Conservation (phyloP, 2,329 filamentous ascomycete species). For the Aspergillus vadensis region DNA sequence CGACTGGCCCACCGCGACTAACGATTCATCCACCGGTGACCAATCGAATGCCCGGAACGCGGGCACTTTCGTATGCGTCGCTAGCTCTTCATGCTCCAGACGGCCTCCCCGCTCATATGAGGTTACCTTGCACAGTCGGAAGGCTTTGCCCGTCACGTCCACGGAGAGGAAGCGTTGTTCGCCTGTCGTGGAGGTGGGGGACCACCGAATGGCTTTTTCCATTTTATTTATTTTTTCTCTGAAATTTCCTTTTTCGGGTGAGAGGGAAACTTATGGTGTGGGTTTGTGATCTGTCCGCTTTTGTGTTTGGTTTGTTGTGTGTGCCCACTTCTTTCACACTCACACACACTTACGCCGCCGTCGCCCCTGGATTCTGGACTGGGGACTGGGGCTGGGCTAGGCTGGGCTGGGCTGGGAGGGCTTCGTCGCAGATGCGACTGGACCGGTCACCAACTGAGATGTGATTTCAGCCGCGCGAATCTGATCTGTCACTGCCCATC, state of each 20-base stretch:
- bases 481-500: neutral
- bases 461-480: constrained; percentile 1
- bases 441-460: constrained; percentile 6
- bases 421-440: constrained; percentile 8
- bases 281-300: neutral
- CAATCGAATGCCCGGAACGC: constrained; percentile 67
- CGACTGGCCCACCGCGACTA: constrained; percentile 63
- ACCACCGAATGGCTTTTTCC: constrained; percentile 63
- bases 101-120: constrained; percentile 37
- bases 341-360: too few species aligned
- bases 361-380: neutral
- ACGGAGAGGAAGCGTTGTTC: constrained; percentile 62
- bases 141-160: constrained; percentile 61
- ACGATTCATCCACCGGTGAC: constrained; percentile 59
- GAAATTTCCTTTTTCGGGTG: neutral
- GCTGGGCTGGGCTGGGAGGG: too few species aligned
- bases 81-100: constrained; percentile 56
- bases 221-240: constrained; percentile 19
- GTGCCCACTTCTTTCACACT: too few species aligned
- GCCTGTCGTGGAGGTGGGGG: constrained; percentile 56
- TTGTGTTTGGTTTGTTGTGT: neutral
- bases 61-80: constrained; percentile 57
- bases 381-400: neutral
- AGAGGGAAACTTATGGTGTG: neutral
- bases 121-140: constrained; percentile 58